phyloP scores from a whole-genome alignment of 139 green algal genomes.

The Marvania coccoides region DNA sequence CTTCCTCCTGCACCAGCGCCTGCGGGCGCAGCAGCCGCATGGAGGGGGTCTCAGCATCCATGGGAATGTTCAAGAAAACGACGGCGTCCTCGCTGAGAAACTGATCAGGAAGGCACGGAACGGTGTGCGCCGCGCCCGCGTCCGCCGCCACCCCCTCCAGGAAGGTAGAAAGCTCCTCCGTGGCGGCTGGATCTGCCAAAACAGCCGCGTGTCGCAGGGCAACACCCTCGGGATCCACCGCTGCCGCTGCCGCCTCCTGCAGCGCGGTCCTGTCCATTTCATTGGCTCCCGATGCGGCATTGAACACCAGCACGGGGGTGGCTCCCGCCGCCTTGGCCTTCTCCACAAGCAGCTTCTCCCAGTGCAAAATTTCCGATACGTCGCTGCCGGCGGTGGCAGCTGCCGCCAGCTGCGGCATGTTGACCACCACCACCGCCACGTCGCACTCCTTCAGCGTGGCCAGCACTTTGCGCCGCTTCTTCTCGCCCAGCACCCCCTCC shows the following conservation, averaged over 20 bases:
- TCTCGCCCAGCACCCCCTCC: conserved; percentile 30
- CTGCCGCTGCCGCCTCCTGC: not conserved
- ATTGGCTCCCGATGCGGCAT: conserved; percentile 4
- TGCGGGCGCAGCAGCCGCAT: conserved; percentile 51
- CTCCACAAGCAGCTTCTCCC: conserved; percentile 27
- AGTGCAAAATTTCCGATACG: conserved; percentile 7
- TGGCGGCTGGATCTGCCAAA: not conserved
- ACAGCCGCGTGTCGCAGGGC: not conserved
- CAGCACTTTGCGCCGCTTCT: conserved; percentile 52
- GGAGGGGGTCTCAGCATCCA: conserved; percentile 58
- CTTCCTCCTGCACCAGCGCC: conserved; percentile 49
- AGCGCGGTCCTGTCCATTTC: not conserved
- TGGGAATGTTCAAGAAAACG: conserved; percentile 60
- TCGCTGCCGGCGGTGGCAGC: not conserved
- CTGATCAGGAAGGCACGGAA: not conserved
- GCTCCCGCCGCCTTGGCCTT: conserved; percentile 24
- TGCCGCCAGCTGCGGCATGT: conserved; percentile 11
- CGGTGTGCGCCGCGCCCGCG: not conserved
- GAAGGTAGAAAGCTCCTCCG: conserved; percentile 10
- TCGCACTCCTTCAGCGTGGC: conserved; percentile 48
- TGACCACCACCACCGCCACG: conserved; percentile 42
- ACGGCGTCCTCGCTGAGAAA: conserved; percentile 2
- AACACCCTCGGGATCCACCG: conserved; percentile 4
- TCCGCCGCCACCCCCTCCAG: conserved; percentile 13
- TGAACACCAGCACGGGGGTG: conserved; percentile 38